Evolutionary conservation across 1,284 basidiomycete species (phyloP).

Genomic region (Apiotrichum akiyoshidainum): DNA sequence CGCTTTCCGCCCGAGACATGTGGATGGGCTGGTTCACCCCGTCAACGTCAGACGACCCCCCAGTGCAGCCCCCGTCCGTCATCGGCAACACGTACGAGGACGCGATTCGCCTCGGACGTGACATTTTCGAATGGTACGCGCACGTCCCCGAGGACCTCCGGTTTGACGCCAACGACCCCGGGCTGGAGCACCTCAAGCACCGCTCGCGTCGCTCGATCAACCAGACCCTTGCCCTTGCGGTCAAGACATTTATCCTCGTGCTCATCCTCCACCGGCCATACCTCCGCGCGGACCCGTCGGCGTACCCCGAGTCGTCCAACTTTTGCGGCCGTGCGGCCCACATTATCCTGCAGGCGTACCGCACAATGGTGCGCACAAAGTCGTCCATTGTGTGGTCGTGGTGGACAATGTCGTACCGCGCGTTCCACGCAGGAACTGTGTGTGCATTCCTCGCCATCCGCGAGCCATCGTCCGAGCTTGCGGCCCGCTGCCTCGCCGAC

Average conservation of each 20-base stretch:
- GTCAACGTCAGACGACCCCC: constrained; percentile 19
- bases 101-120: constrained; percentile 44
- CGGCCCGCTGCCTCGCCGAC: constrained; percentile 41
- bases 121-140: constrained; percentile 47
- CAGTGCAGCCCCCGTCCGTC: constrained; percentile 7
- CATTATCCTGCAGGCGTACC: constrained; percentile 42
- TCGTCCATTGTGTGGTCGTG: constrained; percentile 48
- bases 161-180: constrained; percentile 40
- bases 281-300: constrained; percentile 46
- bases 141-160: constrained; percentile 43
- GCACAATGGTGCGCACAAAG: constrained; percentile 37
- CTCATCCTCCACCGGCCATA: constrained; percentile 50
- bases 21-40: constrained; percentile 47
- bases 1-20: constrained; percentile 33
- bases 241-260: constrained; percentile 50
- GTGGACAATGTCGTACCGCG: constrained; percentile 48
- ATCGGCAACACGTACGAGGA: constrained; percentile 45
- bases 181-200: constrained; percentile 25
- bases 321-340: constrained; percentile 44
- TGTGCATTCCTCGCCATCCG: constrained; percentile 50
- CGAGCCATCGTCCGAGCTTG: constrained; percentile 41
- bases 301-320: constrained; percentile 47
- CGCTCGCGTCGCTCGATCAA: constrained; percentile 33
- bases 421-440: constrained; percentile 50
- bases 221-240: constrained; percentile 44